Evolutionary conservation across 495 filamentous ascomycete species (phyloP).

Genomic region (Astrothelium subdiscretum): DNA sequence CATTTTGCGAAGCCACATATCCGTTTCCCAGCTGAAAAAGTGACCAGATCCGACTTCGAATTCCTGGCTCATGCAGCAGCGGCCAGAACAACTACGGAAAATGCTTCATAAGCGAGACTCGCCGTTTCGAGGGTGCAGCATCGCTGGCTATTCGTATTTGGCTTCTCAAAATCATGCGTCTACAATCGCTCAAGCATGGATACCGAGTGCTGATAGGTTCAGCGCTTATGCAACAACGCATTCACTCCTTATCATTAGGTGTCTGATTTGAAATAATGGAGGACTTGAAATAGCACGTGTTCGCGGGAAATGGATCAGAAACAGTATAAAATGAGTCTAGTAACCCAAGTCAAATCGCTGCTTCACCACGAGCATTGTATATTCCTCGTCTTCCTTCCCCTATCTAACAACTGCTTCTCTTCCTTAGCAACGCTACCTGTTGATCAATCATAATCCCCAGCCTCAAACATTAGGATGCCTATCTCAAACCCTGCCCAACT

Average conservation of each 20-base stretch:
- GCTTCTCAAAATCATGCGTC: not conserved
- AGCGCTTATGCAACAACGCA: not conserved
- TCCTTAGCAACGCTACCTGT: not conserved
- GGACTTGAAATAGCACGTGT: not conserved
- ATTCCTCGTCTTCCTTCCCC: not conserved
- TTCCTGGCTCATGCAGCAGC: not conserved
- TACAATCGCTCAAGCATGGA: not conserved
- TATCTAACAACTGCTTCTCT: not conserved
- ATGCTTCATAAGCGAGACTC: not conserved
- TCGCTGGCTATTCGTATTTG: not conserved
- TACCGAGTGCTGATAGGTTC: not conserved
- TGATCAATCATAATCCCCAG: not conserved
- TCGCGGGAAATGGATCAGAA: not conserved
- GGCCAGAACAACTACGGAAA: not conserved
- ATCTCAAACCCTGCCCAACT: not conserved
- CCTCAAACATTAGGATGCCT: not conserved
- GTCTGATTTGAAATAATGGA: not conserved
- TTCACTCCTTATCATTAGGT: not conserved
- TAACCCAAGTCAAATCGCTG: not conserved
- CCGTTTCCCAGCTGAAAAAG: not conserved
- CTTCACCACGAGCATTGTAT: not conserved
- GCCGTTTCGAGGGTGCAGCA: not conserved
- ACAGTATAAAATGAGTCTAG: not conserved
- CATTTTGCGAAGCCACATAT: not conserved
- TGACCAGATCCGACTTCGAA: not conserved